Base-by-base conservation (phyloP, 2,329 filamentous ascomycete species). In the Stemphylium vesicarium region DNA sequence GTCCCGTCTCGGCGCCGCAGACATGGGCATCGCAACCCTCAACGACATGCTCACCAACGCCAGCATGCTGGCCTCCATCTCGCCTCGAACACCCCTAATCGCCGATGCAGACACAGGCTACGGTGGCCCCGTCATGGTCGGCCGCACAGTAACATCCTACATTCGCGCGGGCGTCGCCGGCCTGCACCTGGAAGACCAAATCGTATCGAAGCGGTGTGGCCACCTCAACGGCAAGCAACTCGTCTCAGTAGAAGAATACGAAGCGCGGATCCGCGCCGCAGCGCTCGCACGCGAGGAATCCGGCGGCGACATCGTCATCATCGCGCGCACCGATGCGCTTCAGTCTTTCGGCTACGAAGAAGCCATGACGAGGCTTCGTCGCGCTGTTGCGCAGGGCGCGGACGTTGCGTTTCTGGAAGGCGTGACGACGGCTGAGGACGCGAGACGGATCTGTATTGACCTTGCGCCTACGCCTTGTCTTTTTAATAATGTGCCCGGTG, bases 41-140 rank as follows among this genome's bases (percentile, higher is more conserved):
- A 81, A 83, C 64, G 86, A 89, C 72, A 89, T 89, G 85, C 77
- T 79, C 32, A 75, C 77, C 39, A 85, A 88, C 68, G 86, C 85
- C n/a, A 78, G 80, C 46, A 88, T 88, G 84, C 85, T 89, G 53
- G 85, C 86, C 51, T 81, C 80, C 37, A 77, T 88, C 26, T 79
- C 86, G 59, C 80, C 82, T 0, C 69, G 71, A 0, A 75, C 82
- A 0, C 86, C 86, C 0, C 69, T 89, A 16, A 87, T 88, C 60
- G 85, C 84, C 8, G 84, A 87, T 66, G 83, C 82, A 26, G 84
- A 86, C 68, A 85, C 84, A 0, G 83, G 83, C 36, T 86, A 84
- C 69, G 84, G 72, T 24, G 64, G 70, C 16, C 60, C 70, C 15
- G 62, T 73, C 24, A 73, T 73, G 77, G 80, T 86, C 33, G 78